phyloP scores from a whole-genome alignment of 2,329 filamentous ascomycete genomes.

The Grosmannia penicillata region DNA sequence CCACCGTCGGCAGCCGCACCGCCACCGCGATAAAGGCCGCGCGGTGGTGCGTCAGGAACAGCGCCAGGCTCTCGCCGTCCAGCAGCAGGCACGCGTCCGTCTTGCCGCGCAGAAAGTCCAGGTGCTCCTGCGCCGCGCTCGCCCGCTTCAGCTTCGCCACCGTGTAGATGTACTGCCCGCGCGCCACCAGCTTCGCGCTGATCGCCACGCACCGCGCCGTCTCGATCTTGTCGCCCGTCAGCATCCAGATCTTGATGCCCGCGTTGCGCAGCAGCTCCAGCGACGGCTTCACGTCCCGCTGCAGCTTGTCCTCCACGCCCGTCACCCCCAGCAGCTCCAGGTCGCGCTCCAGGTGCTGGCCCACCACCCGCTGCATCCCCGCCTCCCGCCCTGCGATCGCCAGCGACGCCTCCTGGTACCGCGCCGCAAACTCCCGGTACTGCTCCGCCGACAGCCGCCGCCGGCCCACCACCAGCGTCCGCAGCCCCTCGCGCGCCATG shows the following conservation, averaged over 20 bases:
- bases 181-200: constrained; percentile 80
- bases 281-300: constrained; percentile 88
- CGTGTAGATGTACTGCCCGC: constrained; percentile 92
- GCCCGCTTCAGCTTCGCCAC: constrained; percentile 74
- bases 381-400: constrained; percentile 66
- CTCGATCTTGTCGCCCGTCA: constrained; percentile 97
- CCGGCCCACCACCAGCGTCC: constrained; percentile 88
- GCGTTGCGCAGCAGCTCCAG: constrained; percentile 91
- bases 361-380: constrained; percentile 67
- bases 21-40: constrained; percentile 78
- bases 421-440: constrained; percentile 64
- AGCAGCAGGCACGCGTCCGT: constrained; percentile 80
- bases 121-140: constrained; percentile 69
- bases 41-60: constrained; percentile 73
- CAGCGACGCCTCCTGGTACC: constrained; percentile 67
- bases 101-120: constrained; percentile 80
- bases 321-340: constrained; percentile 93
- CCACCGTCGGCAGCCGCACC: constrained; percentile 76
- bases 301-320: constrained; percentile 92
- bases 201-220: constrained; percentile 93
- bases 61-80: constrained; percentile 76
- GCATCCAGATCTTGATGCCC: constrained; percentile 99
- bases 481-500: constrained; percentile 92
- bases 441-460: constrained; percentile 67
- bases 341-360: constrained; percentile 69